Base-by-base conservation (phyloP, 2,329 filamentous ascomycete species). In the Fusarium circinatum region DNA sequence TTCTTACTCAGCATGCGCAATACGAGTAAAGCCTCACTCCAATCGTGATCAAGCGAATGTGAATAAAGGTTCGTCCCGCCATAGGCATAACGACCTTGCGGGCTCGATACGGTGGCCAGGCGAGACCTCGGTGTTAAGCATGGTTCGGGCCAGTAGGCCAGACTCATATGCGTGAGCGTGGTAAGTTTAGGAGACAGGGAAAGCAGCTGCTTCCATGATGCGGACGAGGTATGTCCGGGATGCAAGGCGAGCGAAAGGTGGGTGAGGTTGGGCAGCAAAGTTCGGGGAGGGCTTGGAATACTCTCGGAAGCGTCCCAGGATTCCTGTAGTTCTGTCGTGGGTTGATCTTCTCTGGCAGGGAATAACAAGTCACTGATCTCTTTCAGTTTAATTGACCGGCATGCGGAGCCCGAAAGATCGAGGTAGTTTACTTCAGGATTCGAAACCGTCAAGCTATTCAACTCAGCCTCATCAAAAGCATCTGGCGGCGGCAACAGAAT, bases 121-220 rank as follows among this genome's bases (percentile, higher is more conserved):
- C 84, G 85, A 12, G 89, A 85, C 71, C 88, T 87, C 14, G 88
- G 87, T 5, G 88, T 89, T n/a, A 90, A 80, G 22, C 85, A 85
- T 5, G 90, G 90, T 56, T 86, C 85, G 3, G 90, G 90, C 90
- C 90, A 92, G 77, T 87, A 88, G 22, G 89, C 89, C 12, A 92
- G 83, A 71, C 86, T 90, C 45, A 92, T 82, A 75, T 92, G 89
- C 4, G 90, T 92, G 44, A 92, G 80, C 20, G 84, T 85, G 1
- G 84, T 84, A 12, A 90, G 78, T 72, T 87, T 89, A 17, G 83
- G 78, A 0, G 88, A 85, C n/a, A 92, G 79, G 5, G 84, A 75
- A 30, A 92, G 82, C 9, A 92, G 84, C 41, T 90, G 88, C 54
- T 85, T 87, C 90, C 90, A 92, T 2, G 89, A 90, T 22, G 85